Evolutionary conservation across 192 early-diverging fungal species (phyloP), one percentile per base, ranked within the genome.

Genomic region (Phycomyces blakesleeanus): DNA sequence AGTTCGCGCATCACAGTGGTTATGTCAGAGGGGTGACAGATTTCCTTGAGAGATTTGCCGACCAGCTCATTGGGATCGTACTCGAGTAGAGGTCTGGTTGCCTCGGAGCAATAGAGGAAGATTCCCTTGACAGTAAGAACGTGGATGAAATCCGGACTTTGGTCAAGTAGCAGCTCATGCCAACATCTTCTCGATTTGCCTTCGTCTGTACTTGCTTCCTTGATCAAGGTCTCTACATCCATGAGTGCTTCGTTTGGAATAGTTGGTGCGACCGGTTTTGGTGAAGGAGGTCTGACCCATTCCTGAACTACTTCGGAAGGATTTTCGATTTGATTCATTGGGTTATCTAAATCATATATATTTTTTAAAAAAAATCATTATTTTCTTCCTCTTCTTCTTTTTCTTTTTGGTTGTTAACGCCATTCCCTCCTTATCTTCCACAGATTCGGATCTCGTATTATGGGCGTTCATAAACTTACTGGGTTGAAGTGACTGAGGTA

Each of bases 1-100:
- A 90, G 51, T 63, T 90, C 86, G 11, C 86, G 74, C 80, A 90
- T 83, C 18, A 86, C 87, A n/a, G 81, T 68, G 2, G 86, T 77
- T 39, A 85, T 69, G 61, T 90, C 88, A 6, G 79, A 80, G 10
- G 86, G 86, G 59, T 90, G 88, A 18, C 85, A 75, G 59, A 86
- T 81, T 20, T 80, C 75, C 47, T 79, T 74, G 14, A 90, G 51
- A 11, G 71, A 71, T 24, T 70, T 78, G 16, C 86, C 87, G n/a
- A 86, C 54, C n/a, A 90, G 44, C 37, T 88, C 87, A 0, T 73
- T 54, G 7, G 74, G 56, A 26, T 76, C 70, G 59, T 80, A 88
- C 58, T 81, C 87, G 11, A 88, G 69, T n/a, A 86, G 26, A 18
- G 65, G 59, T 54, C 64, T 54, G 27, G 74, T 68, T 4, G 59